Base-by-base conservation (phyloP, 1,284 basidiomycete genomes). In the Chondrostereum purpureum region DNA sequence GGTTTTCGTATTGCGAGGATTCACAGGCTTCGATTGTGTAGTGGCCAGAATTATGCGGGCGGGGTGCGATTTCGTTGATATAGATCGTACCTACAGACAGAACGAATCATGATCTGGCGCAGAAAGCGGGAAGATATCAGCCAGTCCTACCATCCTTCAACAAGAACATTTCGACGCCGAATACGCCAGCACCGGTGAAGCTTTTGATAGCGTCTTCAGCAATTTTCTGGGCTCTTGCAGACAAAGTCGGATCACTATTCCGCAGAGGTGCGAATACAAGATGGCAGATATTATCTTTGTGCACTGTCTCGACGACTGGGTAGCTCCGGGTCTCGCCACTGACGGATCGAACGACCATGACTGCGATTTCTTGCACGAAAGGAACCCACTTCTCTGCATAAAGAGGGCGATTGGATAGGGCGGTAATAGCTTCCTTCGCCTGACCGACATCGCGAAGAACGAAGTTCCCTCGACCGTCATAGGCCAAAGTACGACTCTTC, bases 21-120 rank as follows among this genome's bases (percentile, higher is more conserved):
- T 92, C 77, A 64, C 92, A 96, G 0, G 95, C 94, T 67, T 98
- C 95, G 60, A 99, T 98, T n/a, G 95, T 98, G 67, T 98, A 97
- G 64, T 99, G 96, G 0, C 95, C 95, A 6, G 93, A 97, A 68
- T 99, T 99, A 66, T 99, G 96, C 0, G 96, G 95, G 17, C 96
- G 80, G n/a, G 96, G 96, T 0, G 96, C 96, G 51, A 99, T 97
- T 69, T 99, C 96, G 66, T 99, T 99, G 54, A 99, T 77, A 48
- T 86, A 80, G 2, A 99, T 74, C 0, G 72, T 66, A 18, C 88
- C 92, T 94, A 46, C 53, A 38, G 46, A n/a, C n/a, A 43, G 21
- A 34, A 37, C 34, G 21, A 19, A 18, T n/a, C 18, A 27, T 23
- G 21, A 38, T 33, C 14, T n/a, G n/a, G n/a, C n/a, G n/a, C n/a